phyloP scores from a whole-genome alignment of 805 yeast genomes.

The Starmerella lactis-condensi region DNA sequence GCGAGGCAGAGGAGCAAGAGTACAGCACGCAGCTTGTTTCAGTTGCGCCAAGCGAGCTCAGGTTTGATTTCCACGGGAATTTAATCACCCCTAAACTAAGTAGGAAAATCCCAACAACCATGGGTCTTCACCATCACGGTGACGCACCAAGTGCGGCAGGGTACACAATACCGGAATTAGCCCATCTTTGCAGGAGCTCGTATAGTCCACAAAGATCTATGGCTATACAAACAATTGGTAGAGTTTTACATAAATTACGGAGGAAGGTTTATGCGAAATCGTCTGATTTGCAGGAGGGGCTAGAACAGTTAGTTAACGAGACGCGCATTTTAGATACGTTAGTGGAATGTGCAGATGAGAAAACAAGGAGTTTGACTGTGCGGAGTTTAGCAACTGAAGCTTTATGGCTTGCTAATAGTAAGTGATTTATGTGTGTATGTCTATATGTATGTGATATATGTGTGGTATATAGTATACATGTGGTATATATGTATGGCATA shows the following conservation, averaged over 20 bases:
- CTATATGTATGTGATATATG: no score
- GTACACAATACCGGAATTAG: slow-evolving; percentile 67
- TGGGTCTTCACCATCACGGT: slow-evolving; percentile 83
- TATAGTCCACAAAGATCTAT: slow-evolving; percentile 73
- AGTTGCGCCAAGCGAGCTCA: slow-evolving; percentile 35
- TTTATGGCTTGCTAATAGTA: slow-evolving; percentile 17
- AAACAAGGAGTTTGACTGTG: slow-evolving; percentile 17
- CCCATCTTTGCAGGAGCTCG: slow-evolving; percentile 59
- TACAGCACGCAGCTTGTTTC: slow-evolving; percentile 34
- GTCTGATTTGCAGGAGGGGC: slow-evolving; percentile 23
- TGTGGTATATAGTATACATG: no score
- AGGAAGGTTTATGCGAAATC: slow-evolving; percentile 25
- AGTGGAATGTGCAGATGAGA: slow-evolving; percentile 16
- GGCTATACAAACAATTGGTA: slow-evolving; percentile 71
- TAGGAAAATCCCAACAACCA: slow-evolving; percentile 31
- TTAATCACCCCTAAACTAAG: slow-evolving; percentile 42
- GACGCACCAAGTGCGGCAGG: slow-evolving; percentile 82
- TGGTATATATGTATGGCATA: no score
- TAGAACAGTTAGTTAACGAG: slow-evolving; percentile 12
- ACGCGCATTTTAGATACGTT: slow-evolving; percentile 17
- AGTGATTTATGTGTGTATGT: no score
- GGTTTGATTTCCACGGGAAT: slow-evolving; percentile 80
- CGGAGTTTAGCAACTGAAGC: slow-evolving; percentile 18
- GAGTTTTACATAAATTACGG: slow-evolving; percentile 68
- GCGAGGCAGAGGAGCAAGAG: slow-evolving; percentile 22